Conservation (phyloP, 176 grass and related monocot species). For the Aegilops tauschii region DNA sequence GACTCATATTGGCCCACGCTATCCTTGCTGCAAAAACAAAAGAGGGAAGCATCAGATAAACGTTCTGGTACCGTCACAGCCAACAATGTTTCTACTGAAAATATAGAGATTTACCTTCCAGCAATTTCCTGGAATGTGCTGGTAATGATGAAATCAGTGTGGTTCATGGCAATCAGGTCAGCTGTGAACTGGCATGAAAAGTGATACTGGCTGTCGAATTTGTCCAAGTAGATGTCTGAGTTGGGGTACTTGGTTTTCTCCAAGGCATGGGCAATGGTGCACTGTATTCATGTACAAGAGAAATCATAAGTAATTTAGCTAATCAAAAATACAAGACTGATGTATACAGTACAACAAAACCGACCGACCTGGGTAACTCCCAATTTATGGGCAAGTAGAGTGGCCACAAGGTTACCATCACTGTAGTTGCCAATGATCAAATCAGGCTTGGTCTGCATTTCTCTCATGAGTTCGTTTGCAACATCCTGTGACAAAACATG, state of each 20-base stretch:
- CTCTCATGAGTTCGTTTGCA: slow-evolving; percentile 68
- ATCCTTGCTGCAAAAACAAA: slow-evolving; percentile 72
- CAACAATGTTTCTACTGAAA: background rate
- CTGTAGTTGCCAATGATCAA: slow-evolving; percentile 98
- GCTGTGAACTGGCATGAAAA: slow-evolving; percentile 98
- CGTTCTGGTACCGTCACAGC: background rate
- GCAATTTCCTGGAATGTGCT: slow-evolving; percentile 99
- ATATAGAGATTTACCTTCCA: slow-evolving; percentile 59
- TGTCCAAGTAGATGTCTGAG: slow-evolving; percentile 94
- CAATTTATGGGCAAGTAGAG: slow-evolving; percentile 85
- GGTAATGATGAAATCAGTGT: slow-evolving; percentile 96
- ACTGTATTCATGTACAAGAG: slow-evolving; percentile 34
- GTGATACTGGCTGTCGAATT: slow-evolving; percentile 92
- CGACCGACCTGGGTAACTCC: slow-evolving; percentile 89
- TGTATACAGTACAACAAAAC: background rate
- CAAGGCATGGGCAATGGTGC: slow-evolving; percentile 97
- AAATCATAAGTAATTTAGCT: slow-evolving; percentile 12
- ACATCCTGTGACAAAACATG: slow-evolving; percentile 63
- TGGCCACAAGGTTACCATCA: slow-evolving; percentile 91
- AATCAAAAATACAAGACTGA: background rate
- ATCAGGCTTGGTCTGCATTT: slow-evolving; percentile 93
- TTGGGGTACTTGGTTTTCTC: slow-evolving; percentile 99
- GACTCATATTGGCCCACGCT: slow-evolving; percentile 91
- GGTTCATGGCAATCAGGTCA: slow-evolving; percentile 94
- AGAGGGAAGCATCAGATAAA: slow-evolving; percentile 29